These are phyloP conservation scores for Boletus rubropictus DNA, from an alignment of 768 basidiomycete genomes.

Conservation along the genomic window DNA sequence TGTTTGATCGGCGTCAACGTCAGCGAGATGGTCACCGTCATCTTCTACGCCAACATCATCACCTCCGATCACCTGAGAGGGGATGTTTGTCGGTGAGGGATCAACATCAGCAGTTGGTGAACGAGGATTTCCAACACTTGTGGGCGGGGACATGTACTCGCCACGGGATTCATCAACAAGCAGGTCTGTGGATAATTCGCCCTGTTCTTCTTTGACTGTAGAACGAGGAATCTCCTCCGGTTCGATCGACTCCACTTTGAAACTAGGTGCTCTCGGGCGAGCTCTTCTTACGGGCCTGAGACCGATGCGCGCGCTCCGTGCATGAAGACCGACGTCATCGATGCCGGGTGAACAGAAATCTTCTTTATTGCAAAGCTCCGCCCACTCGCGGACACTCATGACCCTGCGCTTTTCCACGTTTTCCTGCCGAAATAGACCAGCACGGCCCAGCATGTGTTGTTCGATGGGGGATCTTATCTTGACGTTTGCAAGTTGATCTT, in stretches of 20 bases:
- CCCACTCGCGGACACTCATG: conserved; percentile 87
- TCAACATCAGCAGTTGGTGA: conserved; percentile 18
- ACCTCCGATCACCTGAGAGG: conserved; percentile 3
- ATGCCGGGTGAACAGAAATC: conserved; percentile 72
- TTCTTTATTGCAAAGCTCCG: conserved; percentile 64
- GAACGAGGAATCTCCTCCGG: conserved; percentile 32
- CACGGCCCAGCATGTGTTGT: conserved; percentile 83
- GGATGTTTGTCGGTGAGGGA: not conserved
- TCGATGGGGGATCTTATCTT: conserved; percentile 89
- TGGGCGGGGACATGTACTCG: conserved; percentile 27
- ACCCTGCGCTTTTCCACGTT: conserved; percentile 84
- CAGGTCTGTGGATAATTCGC: conserved; percentile 8
- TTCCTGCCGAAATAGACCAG: conserved; percentile 83
- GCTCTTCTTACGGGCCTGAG: conserved; percentile 34
- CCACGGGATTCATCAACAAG: conserved; percentile 2
- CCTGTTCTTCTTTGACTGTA: conserved; percentile 43
- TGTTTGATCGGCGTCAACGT: conserved; percentile 19
- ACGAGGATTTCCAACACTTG: conserved; percentile 19
- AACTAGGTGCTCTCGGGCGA: conserved; percentile 38
- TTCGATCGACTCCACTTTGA: conserved; percentile 40
- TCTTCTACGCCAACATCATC: conserved; percentile 15
- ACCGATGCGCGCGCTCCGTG: conserved; percentile 34
- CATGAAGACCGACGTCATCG: conserved; percentile 57
- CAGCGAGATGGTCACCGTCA: conserved; percentile 7
- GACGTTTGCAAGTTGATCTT: conserved; percentile 63